These are phyloP conservation scores for Rubroshorea leprosula DNA, from an alignment of 345 rosid species.

Conservation along the genomic window DNA sequence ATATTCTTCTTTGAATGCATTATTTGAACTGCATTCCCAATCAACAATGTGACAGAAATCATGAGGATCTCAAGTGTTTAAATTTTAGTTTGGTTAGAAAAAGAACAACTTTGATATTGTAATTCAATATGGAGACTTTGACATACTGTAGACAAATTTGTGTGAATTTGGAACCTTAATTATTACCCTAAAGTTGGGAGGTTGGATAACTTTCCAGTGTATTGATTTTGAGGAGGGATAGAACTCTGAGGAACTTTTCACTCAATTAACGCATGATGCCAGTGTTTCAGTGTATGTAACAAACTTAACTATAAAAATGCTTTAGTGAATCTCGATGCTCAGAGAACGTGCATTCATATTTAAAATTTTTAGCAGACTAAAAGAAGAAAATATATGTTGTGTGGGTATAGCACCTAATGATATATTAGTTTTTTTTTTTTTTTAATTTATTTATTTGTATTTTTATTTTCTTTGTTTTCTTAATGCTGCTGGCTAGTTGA, in stretches of 20 bases:
- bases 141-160: background rate
- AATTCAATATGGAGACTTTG: background rate
- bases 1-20: no score
- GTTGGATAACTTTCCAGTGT: background rate
- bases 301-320: background rate
- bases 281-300: background rate
- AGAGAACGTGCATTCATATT: background rate
- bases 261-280: background rate
- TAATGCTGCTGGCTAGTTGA: conserved; percentile 9
- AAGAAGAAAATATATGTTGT: no score
- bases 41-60: no score
- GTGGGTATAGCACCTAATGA: no score
- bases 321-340: background rate
- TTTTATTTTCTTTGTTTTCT: conserved; percentile 6
- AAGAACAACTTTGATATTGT: background rate
- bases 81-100: background rate
- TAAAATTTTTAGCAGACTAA: no score
- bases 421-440: no score
- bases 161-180: background rate
- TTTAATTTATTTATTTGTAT: background rate
- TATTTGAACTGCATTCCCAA: no score
- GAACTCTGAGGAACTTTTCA: background rate
- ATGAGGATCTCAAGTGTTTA: background rate
- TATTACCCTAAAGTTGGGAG: background rate
- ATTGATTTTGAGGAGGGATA: background rate